Percentiles rank a stretch among this genome's conserved stretches.
Conservation (phyloP, 2,329 filamentous ascomycete genomes). For the Cyclaneusma minus region DNA sequence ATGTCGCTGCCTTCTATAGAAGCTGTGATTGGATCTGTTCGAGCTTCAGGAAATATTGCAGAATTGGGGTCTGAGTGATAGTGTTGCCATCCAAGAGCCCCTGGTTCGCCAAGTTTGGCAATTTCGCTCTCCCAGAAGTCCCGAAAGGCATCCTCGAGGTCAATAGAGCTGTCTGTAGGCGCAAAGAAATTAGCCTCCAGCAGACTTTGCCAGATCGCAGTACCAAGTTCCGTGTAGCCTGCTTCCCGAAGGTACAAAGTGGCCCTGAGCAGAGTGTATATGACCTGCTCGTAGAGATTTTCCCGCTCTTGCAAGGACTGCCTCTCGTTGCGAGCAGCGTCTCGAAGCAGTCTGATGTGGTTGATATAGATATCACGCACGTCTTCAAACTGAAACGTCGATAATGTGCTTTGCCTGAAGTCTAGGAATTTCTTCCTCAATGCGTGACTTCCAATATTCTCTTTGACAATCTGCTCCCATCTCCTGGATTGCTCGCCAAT, state of each 20-base stretch:
- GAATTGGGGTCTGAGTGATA: slow-evolving; percentile 23
- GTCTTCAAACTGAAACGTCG: slow-evolving; percentile 51
- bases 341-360: slow-evolving; percentile 34
- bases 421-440: slow-evolving; percentile 65
- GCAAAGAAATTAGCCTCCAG: slow-evolving; percentile 57
- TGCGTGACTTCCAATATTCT: slow-evolving; percentile 38
- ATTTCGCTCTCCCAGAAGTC: slow-evolving; percentile 82
- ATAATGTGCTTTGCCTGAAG: slow-evolving; percentile 53
- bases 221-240: slow-evolving; percentile 63
- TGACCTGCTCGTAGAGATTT: slow-evolving; percentile 23
- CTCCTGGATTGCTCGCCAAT: slow-evolving; percentile 39
- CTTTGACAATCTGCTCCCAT: slow-evolving; percentile 47
- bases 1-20: slow-evolving; percentile 11
- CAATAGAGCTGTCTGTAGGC: slow-evolving; percentile 23
- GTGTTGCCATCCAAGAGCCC: slow-evolving; percentile 55
- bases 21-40: slow-evolving; percentile 8
- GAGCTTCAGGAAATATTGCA: slow-evolving; percentile 7
- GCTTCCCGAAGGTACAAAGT: slow-evolving; percentile 61
- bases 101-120: slow-evolving; percentile 59
- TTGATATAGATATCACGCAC: slow-evolving; percentile 43
- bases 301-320: slow-evolving; percentile 1
- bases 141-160: slow-evolving; percentile 31
- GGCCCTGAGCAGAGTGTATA: slow-evolving; percentile 62
- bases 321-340: slow-evolving; percentile 4
- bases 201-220: slow-evolving; percentile 70